phyloP scores from a whole-genome alignment of 2,329 filamentous ascomycete genomes.

The Ambrosiella cleistominuta region DNA sequence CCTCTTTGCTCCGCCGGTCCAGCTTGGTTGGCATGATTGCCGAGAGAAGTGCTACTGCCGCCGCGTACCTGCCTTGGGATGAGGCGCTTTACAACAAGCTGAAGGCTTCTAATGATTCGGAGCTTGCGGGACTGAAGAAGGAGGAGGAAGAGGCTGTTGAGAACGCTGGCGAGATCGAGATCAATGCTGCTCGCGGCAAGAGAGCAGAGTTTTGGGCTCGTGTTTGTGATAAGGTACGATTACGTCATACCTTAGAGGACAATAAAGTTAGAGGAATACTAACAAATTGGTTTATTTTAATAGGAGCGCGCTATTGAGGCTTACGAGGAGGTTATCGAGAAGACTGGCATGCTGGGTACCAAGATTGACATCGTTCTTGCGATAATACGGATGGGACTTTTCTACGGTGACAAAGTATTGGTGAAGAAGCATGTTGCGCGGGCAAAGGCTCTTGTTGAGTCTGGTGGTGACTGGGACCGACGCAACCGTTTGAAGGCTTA shows the following conservation, averaged over 20 bases:
- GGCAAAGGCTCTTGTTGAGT: slow-evolving; percentile 76
- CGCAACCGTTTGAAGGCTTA: slow-evolving; percentile 98
- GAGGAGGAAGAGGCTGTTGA: slow-evolving; percentile 88
- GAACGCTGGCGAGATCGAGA: slow-evolving; percentile 89
- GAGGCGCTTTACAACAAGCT: slow-evolving; percentile 68
- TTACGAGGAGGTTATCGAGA: slow-evolving; percentile 87
- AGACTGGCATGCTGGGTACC: slow-evolving; percentile 88
- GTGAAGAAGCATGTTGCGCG: slow-evolving; percentile 91
- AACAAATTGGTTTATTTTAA: not conserved
- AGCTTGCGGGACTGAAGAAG: slow-evolving; percentile 61
- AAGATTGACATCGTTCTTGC: slow-evolving; percentile 96
- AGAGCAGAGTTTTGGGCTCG: slow-evolving; percentile 90
- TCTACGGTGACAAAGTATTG: slow-evolving; percentile 82
- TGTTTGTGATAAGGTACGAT: slow-evolving; percentile 76
- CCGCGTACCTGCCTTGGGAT: slow-evolving; percentile 70
- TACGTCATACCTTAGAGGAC: not conserved
- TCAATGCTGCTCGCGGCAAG: slow-evolving; percentile 83
- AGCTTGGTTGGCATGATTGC: slow-evolving; percentile 61
- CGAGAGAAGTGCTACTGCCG: slow-evolving; percentile 45
- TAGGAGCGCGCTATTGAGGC: slow-evolving; percentile 87
- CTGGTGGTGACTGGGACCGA: slow-evolving; percentile 94
- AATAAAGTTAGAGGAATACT: not conserved
- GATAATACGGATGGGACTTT: slow-evolving; percentile 86
- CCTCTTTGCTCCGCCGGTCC: slow-evolving; percentile 45
- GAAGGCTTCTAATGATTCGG: slow-evolving; percentile 59